phyloP scores from a whole-genome alignment of 2,329 filamentous ascomycete species.

The Penicillium olsonii region DNA sequence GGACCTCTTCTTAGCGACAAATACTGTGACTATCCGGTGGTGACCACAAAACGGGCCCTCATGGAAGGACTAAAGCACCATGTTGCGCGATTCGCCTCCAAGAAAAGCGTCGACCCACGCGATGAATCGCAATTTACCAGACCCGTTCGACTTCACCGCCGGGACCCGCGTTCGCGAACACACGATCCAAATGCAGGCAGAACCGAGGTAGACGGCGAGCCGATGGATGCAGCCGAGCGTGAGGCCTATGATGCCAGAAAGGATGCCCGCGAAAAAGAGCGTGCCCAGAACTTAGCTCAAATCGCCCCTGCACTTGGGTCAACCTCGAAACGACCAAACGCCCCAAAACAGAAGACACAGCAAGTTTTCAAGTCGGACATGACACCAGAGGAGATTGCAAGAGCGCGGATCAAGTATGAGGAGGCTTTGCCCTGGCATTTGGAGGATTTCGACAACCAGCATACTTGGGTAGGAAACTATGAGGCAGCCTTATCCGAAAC shows the following conservation, averaged over 20 bases:
- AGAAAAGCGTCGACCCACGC: constrained; percentile 64
- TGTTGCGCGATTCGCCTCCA: constrained; percentile 76
- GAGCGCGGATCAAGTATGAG: constrained; percentile 73
- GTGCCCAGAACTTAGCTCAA: constrained; percentile 83
- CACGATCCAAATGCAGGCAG: constrained; percentile 58
- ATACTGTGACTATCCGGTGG: constrained; percentile 65
- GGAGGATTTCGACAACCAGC: constrained; percentile 94
- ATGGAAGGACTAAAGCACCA: constrained; percentile 82
- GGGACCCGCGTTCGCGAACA: constrained; percentile 69
- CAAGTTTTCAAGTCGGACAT: constrained; percentile 82
- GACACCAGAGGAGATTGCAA: constrained; percentile 70
- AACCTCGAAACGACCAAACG: constrained; percentile 67
- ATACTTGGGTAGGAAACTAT: constrained; percentile 90
- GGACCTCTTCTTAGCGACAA: constrained; percentile 41
- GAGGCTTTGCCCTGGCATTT: constrained; percentile 95
- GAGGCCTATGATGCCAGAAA: constrained; percentile 61
- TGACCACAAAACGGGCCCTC: constrained; percentile 79
- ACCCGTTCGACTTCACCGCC: constrained; percentile 84
- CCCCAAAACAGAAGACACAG: constrained; percentile 75
- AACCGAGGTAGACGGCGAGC: constrained; percentile 42
- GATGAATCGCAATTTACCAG: constrained; percentile 83
- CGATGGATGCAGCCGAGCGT: constrained; percentile 67
- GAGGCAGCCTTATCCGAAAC: constrained; percentile 81
- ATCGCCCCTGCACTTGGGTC: constrained; percentile 80
- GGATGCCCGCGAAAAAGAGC: constrained; percentile 80